phyloP scores from a whole-genome alignment of 176 grass and related monocot genomes.

The Sorghum bicolor region Sorghum_bicolor_NCBIv3 NC_012872.2:15906501-15907000 shows the following conservation, averaged over 20 bases:
- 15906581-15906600: neutral
- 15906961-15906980: neutral
- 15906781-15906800: neutral
- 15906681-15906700: neutral
- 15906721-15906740: neutral
- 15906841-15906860: neutral
- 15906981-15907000: neutral
- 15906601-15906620: neutral
- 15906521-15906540: constrained; percentile 82
- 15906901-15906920: neutral
- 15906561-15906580: neutral
- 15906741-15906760: neutral
- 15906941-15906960: neutral
- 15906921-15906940: neutral
- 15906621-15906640: neutral
- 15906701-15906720: neutral
- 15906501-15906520: constrained; percentile 84
- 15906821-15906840: neutral
- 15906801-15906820: neutral
- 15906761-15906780: constrained; percentile 2
- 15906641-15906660: neutral
- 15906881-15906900: neutral
- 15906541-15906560: constrained; percentile 77
- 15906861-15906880: neutral
- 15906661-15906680: neutral